Evolutionary conservation across 306 rosid genomes (phyloP), one percentile per base, ranked within the genome.

Genomic region (Inga laurina): DNA sequence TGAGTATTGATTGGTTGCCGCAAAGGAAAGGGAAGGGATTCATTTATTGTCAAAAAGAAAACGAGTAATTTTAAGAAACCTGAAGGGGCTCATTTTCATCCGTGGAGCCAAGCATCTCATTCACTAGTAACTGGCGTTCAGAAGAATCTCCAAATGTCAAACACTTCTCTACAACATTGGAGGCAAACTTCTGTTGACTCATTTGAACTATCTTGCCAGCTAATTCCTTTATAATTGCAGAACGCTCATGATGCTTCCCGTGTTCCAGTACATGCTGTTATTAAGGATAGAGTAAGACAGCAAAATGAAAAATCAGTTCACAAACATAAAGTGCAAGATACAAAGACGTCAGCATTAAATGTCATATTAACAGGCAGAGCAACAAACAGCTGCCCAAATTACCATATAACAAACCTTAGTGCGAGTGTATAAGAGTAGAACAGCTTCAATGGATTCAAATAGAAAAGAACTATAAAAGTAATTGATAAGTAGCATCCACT

Each of bases 21-120:
- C 66, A 48, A 79, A 51, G 52, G 24, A 68, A 48, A 64, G 21
- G 7, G 52, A 41, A 11, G 32, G 48, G 34, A 24, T 13, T n/a
- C 3, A 37, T 12, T 49, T 22, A 48, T 79, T n/a, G 15, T n/a
- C 18, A 54, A 35, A 44, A 21, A 27, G 44, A 4, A 2, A 76
- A 39, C 22, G 6, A 12, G 39, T 8, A 49, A 3, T 5, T 24
- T 11, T 10, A 56, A 84, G 84, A 73, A 76, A 91, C 94, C 98
- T 95, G 98, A 88, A 93, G 97, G 61, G 97, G 97, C 89, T 95
- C 97, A 24, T 95, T 95, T 90, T 95, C 98, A 84, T 95, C 98
- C 0, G 98, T 95, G 79, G 97, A 54, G 35, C 98, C 98, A 90
- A 95, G 97, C 98, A 95, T 95, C 89, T 95, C 97, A 76, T 82